Evolutionary conservation across 352 stramenopile species (phyloP), one percentile per base, ranked within the genome.

Genomic region (Globisporangium carolinianum): DNA sequence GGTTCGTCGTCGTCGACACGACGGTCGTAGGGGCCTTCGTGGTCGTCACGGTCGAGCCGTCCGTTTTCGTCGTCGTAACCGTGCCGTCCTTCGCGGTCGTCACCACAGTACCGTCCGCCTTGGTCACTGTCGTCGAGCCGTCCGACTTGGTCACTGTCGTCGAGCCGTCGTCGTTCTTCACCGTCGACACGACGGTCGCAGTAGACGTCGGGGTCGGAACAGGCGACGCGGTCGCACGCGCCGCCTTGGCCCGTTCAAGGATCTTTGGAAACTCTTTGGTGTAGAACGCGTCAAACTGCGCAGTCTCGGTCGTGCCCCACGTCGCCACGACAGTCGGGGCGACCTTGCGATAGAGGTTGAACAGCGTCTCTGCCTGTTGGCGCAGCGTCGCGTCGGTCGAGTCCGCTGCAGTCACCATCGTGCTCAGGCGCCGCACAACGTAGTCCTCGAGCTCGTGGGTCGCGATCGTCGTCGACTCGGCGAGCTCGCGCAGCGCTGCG

Each of bases 311-410:
- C 12, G 54, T 48, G 36, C 77, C 77, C 73, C 71, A 84, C 43
- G 66, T 63, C 15, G 60, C 62, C 17, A 83, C 77, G 36, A 67
- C 38, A 42, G 60, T 59, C 12, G 69, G 63, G 55, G 85, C 73
- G 18, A 88, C 57, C 45, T 71, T 73, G 61, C 81, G 75, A 71
- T 86, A 90, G 41, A 90, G 63, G 53, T 84, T 77, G 62, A 87
- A 90, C 7, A 90, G 59, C 38, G 78, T 56, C 46, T 71, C 58
- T 12, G 69, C 74, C 58, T 90, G 75, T 38, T 65, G 47, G 14
- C 55, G 66, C 55, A 75, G 65, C 45, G 65, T 59, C 45, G 62
- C 55, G 24, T 75, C 53, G 60, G 78, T 55, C 11, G 17, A 10
- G 11, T 46, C 61, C 8, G 60, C 62, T 8, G 57, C 57, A 5